phyloP scores from a whole-genome alignment of 2,329 filamentous ascomycete species.

The Pestalotiopsis sp. region DNA sequence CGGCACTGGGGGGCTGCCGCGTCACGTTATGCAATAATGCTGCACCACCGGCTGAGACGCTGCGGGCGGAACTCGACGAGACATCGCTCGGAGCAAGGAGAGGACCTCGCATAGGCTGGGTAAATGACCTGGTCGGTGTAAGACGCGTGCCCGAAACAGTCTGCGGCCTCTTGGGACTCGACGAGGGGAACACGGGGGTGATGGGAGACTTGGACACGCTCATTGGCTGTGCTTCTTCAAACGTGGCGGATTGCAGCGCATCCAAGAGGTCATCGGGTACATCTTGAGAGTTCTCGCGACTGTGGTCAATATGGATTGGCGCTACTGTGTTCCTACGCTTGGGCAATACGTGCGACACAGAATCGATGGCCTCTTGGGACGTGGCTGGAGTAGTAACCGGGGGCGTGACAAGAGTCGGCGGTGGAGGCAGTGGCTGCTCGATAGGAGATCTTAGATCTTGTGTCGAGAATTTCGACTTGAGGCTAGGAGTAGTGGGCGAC shows the following conservation, averaged over 20 bases:
- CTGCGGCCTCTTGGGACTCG: slow-evolving; percentile 20
- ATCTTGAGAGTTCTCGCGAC: slow-evolving; percentile 37
- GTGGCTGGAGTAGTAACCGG: slow-evolving; percentile 10
- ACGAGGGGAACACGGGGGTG: slow-evolving; percentile 58
- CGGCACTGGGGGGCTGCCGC: slow-evolving; percentile 50
- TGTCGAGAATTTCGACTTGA: slow-evolving; percentile 47
- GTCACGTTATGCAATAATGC: slow-evolving; percentile 56
- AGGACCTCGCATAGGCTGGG: slow-evolving; percentile 48
- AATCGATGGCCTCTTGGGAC: slow-evolving; percentile 14
- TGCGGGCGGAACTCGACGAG: slow-evolving; percentile 48
- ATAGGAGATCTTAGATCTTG: slow-evolving; percentile 33
- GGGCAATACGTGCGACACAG: slow-evolving; percentile 23
- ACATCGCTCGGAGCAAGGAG: slow-evolving; percentile 48
- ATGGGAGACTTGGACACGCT: slow-evolving; percentile 83
- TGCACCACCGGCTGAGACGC: slow-evolving; percentile 57
- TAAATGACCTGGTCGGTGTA: slow-evolving; percentile 47
- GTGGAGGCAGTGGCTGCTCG: slow-evolving; percentile 18
- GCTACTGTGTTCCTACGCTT: slow-evolving; percentile 46
- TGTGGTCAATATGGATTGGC: slow-evolving; percentile 57
- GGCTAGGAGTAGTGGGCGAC: slow-evolving; percentile 30
- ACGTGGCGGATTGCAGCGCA: slow-evolving; percentile 78
- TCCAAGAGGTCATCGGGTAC: slow-evolving; percentile 79
- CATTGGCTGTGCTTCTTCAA: slow-evolving; percentile 82
- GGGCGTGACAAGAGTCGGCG: slow-evolving; percentile 6
- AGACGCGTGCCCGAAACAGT: slow-evolving; percentile 23